Percentiles rank a stretch among this genome's conserved stretches.
Evolutionary conservation across 495 filamentous ascomycete species (phyloP).

Genomic region (Lophiostoma macrostomum): DNA sequence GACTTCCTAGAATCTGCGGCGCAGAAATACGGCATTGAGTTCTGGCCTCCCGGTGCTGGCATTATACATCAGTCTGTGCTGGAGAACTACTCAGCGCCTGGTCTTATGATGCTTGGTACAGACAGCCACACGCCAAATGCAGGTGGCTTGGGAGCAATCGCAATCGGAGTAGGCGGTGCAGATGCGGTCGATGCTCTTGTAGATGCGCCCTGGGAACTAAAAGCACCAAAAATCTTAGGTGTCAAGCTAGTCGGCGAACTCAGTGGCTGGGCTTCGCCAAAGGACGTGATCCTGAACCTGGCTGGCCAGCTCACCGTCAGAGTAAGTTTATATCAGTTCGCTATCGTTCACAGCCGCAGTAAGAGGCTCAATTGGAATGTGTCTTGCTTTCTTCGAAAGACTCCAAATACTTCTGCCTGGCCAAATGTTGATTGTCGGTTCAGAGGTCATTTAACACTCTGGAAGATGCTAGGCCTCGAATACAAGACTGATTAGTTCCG

Average conservation of each 20-base stretch:
- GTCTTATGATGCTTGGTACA: slow-evolving; percentile 98
- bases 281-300: slow-evolving; percentile 89
- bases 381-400: too few relatives aligned
- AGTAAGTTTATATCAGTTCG: slow-evolving; percentile 33
- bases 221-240: slow-evolving; percentile 85
- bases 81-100: slow-evolving; percentile 97
- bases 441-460: too few relatives aligned
- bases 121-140: slow-evolving; percentile 98
- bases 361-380: too few relatives aligned
- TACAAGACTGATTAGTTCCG: background rate
- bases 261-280: slow-evolving; percentile 86
- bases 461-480: too few relatives aligned
- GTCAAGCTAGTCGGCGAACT: slow-evolving; percentile 81
- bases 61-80: slow-evolving; percentile 98
- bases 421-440: too few relatives aligned
- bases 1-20: slow-evolving; percentile 93
- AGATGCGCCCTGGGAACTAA: slow-evolving; percentile 94
- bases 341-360: too few relatives aligned
- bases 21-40: slow-evolving; percentile 96
- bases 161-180: slow-evolving; percentile 95
- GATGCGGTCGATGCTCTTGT: slow-evolving; percentile 97
- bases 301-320: slow-evolving; percentile 89
- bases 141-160: slow-evolving; percentile 87
- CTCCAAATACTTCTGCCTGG: too few relatives aligned
- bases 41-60: slow-evolving; percentile 97